Conservation (phyloP, 495 filamentous ascomycete species). For the Poronia punctata region DNA sequence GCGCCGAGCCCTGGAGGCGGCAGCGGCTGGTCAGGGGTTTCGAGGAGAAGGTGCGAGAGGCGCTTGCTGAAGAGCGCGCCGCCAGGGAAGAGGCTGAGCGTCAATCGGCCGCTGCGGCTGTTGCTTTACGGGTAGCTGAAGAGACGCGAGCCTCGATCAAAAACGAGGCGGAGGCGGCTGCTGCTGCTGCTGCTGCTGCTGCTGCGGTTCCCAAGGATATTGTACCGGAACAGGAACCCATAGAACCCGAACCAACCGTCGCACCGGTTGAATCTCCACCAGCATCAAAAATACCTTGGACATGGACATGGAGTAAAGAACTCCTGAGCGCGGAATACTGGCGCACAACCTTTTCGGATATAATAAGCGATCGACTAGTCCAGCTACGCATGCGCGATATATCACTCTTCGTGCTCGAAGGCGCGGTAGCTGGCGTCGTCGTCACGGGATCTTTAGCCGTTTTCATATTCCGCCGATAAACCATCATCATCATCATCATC, state of each 20-base stretch:
- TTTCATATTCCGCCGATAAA: constrained; percentile 29
- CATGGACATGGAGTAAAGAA: constrained; percentile 46
- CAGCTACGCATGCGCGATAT: constrained; percentile 65
- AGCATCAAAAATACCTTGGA: constrained; percentile 15
- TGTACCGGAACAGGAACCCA: background rate
- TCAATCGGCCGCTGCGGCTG: background rate
- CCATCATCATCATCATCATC: no score
- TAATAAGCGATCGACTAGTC: constrained; percentile 66
- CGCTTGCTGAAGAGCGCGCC: constrained; percentile 61
- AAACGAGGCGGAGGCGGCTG: background rate
- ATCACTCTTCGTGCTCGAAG: constrained; percentile 62
- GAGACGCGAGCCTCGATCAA: no score
- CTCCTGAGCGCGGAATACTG: constrained; percentile 35
- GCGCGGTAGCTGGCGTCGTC: constrained; percentile 64
- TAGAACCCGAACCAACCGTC: background rate
- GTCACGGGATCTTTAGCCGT: constrained; percentile 54
- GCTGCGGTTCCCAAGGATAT: constrained; percentile 7
- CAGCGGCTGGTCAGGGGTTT: constrained; percentile 72
- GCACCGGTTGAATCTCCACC: background rate
- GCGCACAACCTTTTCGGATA: constrained; percentile 33
- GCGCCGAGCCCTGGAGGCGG: constrained; percentile 91
- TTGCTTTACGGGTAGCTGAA: no score
- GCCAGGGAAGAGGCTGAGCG: constrained; percentile 11
- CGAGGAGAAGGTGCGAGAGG: constrained; percentile 48
- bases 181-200: constrained; percentile 1